Evolutionary conservation across 129 eudicot species (phyloP), one percentile per base, ranked within the genome.

Genomic region (Dittrichia graveolens): DNA sequence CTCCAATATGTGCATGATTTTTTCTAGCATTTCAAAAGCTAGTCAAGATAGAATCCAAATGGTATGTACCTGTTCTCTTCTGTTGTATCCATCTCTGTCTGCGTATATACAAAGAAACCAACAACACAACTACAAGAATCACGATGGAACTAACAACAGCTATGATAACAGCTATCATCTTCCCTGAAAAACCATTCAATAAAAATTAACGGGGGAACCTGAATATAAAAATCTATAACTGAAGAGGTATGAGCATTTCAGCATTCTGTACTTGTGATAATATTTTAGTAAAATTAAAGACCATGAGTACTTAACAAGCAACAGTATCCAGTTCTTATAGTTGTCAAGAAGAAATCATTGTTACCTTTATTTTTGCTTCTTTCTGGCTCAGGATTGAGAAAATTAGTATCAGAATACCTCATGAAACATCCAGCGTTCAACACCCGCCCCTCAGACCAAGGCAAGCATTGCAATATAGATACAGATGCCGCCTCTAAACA

Each of bases 371-470:
- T 84, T 54, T 19, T 75, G 58, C 89, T 75, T 64, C 73, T 72
- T 59, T 71, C 40, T 9, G 86, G 80, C 31, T 34, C 72, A 3
- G 92, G 78, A 83, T 88, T 91, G 74, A 91, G 87, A 75, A 91
- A 91, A 71, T 88, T 31, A 2, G 65, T 79, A 73, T 86, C 90
- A 3, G 97, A 91, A 70, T 88, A 91, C 85, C 96, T 88, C 83
- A 90, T 64, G 67, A 87, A 90, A 82, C 96, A 90, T n/a, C 96
- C 94, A 1, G 91, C 77, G 67, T 73, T 69, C 81, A 90, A 44
- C 0, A 85, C 91, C 67, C 94, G 82, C 9, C 94, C 96, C 74
- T 85, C 94, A 10, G 91, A 78, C 89, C 78, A 81, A 73, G 89
- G 91, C 78, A 89, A 79, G 79, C 96, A 89, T 54, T 82, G 77